A percentile compares a stretch with the other conserved stretches of the same genome.
Evolutionary conservation across 768 basidiomycete species (phyloP).

Genomic region (Tylopilus sp.): DNA sequence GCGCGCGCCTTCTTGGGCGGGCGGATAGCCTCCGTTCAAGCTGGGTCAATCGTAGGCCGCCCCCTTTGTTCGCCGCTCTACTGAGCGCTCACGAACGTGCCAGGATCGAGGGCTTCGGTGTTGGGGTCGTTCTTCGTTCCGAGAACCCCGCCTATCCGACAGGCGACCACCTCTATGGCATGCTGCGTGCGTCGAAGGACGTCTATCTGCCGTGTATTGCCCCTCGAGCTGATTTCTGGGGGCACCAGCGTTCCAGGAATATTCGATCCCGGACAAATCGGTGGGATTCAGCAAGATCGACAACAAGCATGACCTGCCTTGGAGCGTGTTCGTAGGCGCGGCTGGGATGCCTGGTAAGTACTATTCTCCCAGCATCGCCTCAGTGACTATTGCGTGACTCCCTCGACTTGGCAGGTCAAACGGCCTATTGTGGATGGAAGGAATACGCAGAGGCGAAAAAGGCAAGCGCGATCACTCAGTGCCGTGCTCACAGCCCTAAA

Average conservation of each 20-base stretch:
- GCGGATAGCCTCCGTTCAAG: neutral
- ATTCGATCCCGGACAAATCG: neutral
- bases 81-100: neutral
- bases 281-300: neutral
- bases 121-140: slow-evolving; percentile 1
- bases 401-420: neutral
- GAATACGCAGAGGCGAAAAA: slow-evolving; percentile 2
- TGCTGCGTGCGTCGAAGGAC: neutral
- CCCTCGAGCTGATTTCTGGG: neutral
- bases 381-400: neutral
- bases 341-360: slow-evolving; percentile 6
- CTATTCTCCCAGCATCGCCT: too few relatives aligned
- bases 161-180: slow-evolving; percentile 5
- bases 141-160: slow-evolving; percentile 1
- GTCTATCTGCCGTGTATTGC: neutral
- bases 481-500: neutral
- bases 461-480: neutral
- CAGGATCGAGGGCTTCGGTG: neutral
- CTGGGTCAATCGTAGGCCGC: neutral
- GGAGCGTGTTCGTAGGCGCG: slow-evolving; percentile 2
- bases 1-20: neutral
- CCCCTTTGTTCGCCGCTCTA: neutral
- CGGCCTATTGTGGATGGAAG: slow-evolving; percentile 7
- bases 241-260: slow-evolving; percentile 1
- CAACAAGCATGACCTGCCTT: neutral